Base-by-base conservation (phyloP, 306 rosid species). In the Cajanus cajan region DNA sequence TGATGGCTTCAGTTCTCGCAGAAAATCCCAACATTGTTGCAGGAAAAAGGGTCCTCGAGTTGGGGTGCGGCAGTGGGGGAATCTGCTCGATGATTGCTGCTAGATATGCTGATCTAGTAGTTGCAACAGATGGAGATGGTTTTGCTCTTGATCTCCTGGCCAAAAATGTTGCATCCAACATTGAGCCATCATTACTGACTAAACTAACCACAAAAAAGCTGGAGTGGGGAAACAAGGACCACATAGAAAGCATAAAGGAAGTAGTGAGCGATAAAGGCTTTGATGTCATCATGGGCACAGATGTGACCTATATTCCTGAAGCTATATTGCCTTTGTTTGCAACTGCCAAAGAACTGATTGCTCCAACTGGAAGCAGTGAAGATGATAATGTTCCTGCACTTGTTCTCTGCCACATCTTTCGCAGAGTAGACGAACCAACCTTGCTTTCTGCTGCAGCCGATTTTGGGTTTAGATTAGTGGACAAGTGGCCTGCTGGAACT, bases 41-140 rank as follows among this genome's bases (percentile, higher is more conserved):
- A 2, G 88, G 95, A 39, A 92, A 90, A 87, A 87, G 86, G 83
- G 97, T 92, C 24, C 80, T 95, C 81, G 98, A 95, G 82, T 85
- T 95, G 76, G 98, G 98, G 31, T 91, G 91, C 19, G 98, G 98
- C 78, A 88, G 97, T 25, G 89, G 90, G 7, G 97, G 97, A 40
- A 87, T 95, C 68, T 95, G 98, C 88, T 91, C 98, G 0, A 91
- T 95, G 99, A 79, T 90, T 73, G 89, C 96, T 43, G 87, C 86
- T 45, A 73, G 24, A 21, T 78, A 83, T 37, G 93, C 98, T 18
- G 88, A 87, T 68, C 88, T 71, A 21, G 97, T 90, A 10, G 86
- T 90, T 12, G 92, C 96, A 61, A 92, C 99, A 0, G 99, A 95
- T 37, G 99, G 98, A 76, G 99, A 95, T 84, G 52, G 80, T 34